Conservation (phyloP, 352 stramenopile species). For the Phytophthora idaei region DNA sequence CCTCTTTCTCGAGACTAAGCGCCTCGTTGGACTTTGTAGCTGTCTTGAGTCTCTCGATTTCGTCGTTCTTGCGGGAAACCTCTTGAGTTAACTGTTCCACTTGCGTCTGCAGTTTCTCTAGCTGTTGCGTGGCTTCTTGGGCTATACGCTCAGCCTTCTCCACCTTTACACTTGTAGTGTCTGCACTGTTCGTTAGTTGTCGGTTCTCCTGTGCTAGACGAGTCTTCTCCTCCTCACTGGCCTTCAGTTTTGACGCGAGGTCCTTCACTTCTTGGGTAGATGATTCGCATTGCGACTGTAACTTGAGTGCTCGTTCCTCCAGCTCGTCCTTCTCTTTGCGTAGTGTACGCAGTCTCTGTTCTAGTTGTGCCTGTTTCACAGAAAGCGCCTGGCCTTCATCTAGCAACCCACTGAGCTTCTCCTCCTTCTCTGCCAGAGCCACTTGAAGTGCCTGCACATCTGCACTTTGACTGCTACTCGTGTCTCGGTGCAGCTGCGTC, state of each 20-base stretch:
- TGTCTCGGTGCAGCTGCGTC: conserved; percentile 47
- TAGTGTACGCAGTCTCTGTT: conserved; percentile 67
- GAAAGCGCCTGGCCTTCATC: conserved; percentile 80
- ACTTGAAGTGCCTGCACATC: conserved; percentile 67
- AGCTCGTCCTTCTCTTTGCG: conserved; percentile 85
- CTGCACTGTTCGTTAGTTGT: conserved; percentile 28
- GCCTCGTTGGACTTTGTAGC: conserved; percentile 53
- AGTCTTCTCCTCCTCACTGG: conserved; percentile 58
- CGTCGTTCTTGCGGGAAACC: conserved; percentile 42
- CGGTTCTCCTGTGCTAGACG: conserved; percentile 45
- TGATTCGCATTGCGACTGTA: conserved; percentile 60
- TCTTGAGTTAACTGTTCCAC: conserved; percentile 36
- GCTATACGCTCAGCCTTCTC: conserved; percentile 37
- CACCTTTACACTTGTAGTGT: conserved; percentile 38
- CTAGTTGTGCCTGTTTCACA: conserved; percentile 77
- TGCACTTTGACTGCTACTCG: conserved; percentile 40
- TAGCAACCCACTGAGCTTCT: conserved; percentile 67
- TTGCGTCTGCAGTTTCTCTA: conserved; percentile 32
- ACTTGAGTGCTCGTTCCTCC: conserved; percentile 59
- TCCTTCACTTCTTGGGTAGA: conserved; percentile 56
- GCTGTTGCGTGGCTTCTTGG: conserved; percentile 19
- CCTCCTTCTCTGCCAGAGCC: conserved; percentile 75
- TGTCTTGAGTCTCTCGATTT: conserved; percentile 50
- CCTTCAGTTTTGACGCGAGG: conserved; percentile 49
- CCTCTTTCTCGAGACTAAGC: conserved; percentile 54